Evolutionary conservation across 768 basidiomycete species (phyloP).

Genomic region (Lentinula detonsa): DNA sequence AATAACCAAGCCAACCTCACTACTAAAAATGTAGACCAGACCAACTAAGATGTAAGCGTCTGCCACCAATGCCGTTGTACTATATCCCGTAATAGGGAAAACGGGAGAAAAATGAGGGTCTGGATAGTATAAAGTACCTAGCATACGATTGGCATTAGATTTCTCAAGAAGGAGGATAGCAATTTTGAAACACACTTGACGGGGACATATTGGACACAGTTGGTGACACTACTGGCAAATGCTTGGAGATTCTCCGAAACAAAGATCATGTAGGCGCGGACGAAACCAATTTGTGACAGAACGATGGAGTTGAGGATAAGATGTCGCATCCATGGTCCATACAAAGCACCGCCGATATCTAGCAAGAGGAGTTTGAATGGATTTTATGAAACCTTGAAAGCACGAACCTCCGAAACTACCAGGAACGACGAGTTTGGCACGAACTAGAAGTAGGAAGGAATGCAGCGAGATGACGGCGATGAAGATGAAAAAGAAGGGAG

Average conservation of each 20-base stretch:
- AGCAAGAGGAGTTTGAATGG: not conserved
- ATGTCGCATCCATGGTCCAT: slow-evolving; percentile 91
- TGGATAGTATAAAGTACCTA: slow-evolving; percentile 66
- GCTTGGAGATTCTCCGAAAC: slow-evolving; percentile 84
- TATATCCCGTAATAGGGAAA: slow-evolving; percentile 88
- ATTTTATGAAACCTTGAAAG: too few species aligned
- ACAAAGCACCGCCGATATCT: slow-evolving; percentile 93
- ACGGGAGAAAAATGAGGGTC: slow-evolving; percentile 80
- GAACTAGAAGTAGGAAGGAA: slow-evolving; percentile 87
- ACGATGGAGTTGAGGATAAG: slow-evolving; percentile 83
- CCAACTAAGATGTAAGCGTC: slow-evolving; percentile 94
- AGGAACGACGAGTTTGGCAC: slow-evolving; percentile 81
- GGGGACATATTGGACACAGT: slow-evolving; percentile 6
- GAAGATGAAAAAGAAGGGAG: slow-evolving; percentile 56
- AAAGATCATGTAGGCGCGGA: slow-evolving; percentile 90
- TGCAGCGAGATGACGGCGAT: slow-evolving; percentile 87
- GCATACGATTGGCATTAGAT: not conserved
- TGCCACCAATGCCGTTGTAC: slow-evolving; percentile 85
- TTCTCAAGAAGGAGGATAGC: not conserved
- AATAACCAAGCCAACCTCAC: slow-evolving; percentile 68
- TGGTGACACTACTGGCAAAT: slow-evolving; percentile 1
- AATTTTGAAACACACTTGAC: not conserved
- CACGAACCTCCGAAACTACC: slow-evolving; percentile 89
- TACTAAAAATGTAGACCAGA: slow-evolving; percentile 79
- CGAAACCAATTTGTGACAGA: slow-evolving; percentile 86